A percentile compares a stretch with the other conserved stretches of the same genome.
These are phyloP conservation scores for Macrocystidia cucumis DNA, from an alignment of 1,284 basidiomycete genomes.

Conservation along the genomic window DNA sequence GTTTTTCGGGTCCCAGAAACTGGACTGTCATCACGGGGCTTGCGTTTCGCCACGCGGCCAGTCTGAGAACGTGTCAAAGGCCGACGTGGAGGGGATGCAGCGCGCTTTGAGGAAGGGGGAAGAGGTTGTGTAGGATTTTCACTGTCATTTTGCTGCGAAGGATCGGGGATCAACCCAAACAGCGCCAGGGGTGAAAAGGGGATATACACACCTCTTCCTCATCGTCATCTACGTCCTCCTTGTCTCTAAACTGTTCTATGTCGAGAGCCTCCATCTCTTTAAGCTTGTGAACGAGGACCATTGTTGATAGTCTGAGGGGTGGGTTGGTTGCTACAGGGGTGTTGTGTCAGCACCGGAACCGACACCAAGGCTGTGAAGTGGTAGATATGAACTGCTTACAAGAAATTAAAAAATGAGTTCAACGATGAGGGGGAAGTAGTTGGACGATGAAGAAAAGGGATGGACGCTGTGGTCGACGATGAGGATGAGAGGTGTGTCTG, in stretches of 20 bases:
- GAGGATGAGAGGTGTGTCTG: slow-evolving; percentile 7
- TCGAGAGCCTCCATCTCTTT: slow-evolving; percentile 11
- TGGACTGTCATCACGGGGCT: slow-evolving; percentile 11
- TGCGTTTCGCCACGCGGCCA: slow-evolving; percentile 12
- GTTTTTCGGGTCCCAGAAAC: slow-evolving; percentile 8
- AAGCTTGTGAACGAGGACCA: slow-evolving; percentile 14
- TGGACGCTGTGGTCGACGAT: slow-evolving; percentile 3
- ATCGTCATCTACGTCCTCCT: neutral
- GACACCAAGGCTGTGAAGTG: slow-evolving; percentile 1
- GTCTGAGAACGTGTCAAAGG: slow-evolving; percentile 21
- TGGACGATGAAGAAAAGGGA: neutral
- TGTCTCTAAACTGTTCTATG: slow-evolving; percentile 7
- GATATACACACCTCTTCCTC: slow-evolving; percentile 1
- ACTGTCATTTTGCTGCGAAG: neutral
- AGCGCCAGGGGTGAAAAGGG: too few relatives aligned
- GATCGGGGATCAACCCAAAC: neutral
- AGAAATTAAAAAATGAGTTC: neutral
- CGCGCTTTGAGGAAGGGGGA: slow-evolving; percentile 7
- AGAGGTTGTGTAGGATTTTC: neutral
- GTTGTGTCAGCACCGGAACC: slow-evolving; percentile 3
- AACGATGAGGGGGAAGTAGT: neutral
- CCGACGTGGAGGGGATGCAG: slow-evolving; percentile 12
- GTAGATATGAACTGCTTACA: neutral
- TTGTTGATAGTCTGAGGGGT: slow-evolving; percentile 8
- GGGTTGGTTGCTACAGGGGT: slow-evolving; percentile 13